A percentile compares a stretch with the other conserved stretches of the same genome.
phyloP scores from a whole-genome alignment of 2,329 filamentous ascomycete species.

The Colletotrichum sidae region DNA sequence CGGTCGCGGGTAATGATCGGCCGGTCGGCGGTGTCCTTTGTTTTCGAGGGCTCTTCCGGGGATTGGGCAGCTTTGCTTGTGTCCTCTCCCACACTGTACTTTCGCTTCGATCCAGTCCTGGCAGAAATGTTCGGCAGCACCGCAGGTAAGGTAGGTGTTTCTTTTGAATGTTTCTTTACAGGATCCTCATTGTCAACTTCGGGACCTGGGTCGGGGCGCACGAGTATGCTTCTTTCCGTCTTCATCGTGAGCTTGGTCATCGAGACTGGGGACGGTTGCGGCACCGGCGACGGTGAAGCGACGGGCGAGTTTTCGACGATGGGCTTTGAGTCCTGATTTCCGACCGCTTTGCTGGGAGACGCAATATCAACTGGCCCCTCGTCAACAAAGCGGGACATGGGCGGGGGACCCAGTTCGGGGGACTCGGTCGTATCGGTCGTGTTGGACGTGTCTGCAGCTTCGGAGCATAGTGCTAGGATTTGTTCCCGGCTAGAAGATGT shows the following conservation, averaged over 20 bases:
- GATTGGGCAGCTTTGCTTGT: conserved; percentile 44
- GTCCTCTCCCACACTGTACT: conserved; percentile 67
- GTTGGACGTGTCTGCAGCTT: conserved; percentile 56
- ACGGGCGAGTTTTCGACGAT: conserved; percentile 1
- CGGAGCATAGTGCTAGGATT: conserved; percentile 68
- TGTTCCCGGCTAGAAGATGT: conserved; percentile 64
- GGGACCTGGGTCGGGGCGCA: conserved; percentile 25
- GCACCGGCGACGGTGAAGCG: conserved; percentile 4
- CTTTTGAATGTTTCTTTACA: conserved; percentile 2
- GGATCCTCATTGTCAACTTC: conserved; percentile 10
- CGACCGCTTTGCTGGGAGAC: conserved; percentile 51
- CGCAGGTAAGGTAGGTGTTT: conserved; percentile 16
- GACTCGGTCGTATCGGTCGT: conserved; percentile 63
- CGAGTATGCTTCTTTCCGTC: conserved; percentile 20
- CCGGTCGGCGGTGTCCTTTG: conserved; percentile 43
- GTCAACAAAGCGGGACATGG: conserved; percentile 69
- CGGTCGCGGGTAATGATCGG: conserved; percentile 39
- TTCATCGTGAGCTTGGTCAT: conserved; percentile 8
- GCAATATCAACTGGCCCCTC: conserved; percentile 66
- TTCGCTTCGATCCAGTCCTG: conserved; percentile 68
- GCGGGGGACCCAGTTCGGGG: conserved; percentile 75
- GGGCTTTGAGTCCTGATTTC: conserved; percentile 3
- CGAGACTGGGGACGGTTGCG: conserved; percentile 9
- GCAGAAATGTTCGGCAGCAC: conserved; percentile 29
- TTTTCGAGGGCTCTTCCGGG: conserved; percentile 41